These are phyloP conservation scores for Beverwykella pulmonaria DNA, from an alignment of 495 filamentous ascomycete species.

Conservation along the genomic window DNA sequence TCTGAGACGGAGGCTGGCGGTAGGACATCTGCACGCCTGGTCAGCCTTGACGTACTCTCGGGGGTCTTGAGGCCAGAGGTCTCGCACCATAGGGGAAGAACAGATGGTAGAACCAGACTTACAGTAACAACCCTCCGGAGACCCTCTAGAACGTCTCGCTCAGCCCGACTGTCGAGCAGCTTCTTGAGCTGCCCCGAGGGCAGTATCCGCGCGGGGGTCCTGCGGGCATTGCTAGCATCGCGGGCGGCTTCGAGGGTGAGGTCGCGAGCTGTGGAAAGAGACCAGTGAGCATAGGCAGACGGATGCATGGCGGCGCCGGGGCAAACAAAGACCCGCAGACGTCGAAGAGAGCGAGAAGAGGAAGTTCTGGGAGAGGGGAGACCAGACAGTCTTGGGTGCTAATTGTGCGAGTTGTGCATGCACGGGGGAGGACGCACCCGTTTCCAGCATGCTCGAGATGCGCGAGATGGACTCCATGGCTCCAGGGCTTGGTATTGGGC, in stretches of 20 bases:
- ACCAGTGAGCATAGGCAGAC: conserved; percentile 31
- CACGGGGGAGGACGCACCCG: conserved; percentile 58
- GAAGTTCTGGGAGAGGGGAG: not conserved
- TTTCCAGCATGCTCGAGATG: conserved; percentile 91
- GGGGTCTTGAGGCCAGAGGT: not conserved
- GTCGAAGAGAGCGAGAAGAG: not conserved
- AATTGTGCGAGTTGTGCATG: conserved; percentile 8
- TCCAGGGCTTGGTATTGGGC: not conserved
- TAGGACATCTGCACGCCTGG: conserved; percentile 80
- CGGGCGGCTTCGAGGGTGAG: conserved; percentile 93
- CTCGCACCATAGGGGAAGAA: not conserved
- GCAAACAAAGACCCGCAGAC: not conserved
- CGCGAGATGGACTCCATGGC: conserved; percentile 93
- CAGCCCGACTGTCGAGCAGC: conserved; percentile 89
- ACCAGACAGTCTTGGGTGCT: not conserved
- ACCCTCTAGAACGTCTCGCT: conserved; percentile 90
- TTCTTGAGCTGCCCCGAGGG: conserved; percentile 78
- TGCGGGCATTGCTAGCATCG: conserved; percentile 54
- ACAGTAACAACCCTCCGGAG: conserved; percentile 87
- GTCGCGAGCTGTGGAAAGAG: conserved; percentile 70
- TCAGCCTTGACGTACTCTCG: conserved; percentile 7
- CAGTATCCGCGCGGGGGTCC: conserved; percentile 52
- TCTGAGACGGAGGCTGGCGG: conserved; percentile 69
- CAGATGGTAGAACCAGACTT: conserved; percentile 39
- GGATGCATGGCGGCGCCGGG: conserved; percentile 25